A percentile compares a stretch with the other conserved stretches of the same genome.
These are phyloP conservation scores for Wickerhamomyces chaumierensis DNA, from an alignment of 805 yeast genomes.

Conservation along the genomic window DNA sequence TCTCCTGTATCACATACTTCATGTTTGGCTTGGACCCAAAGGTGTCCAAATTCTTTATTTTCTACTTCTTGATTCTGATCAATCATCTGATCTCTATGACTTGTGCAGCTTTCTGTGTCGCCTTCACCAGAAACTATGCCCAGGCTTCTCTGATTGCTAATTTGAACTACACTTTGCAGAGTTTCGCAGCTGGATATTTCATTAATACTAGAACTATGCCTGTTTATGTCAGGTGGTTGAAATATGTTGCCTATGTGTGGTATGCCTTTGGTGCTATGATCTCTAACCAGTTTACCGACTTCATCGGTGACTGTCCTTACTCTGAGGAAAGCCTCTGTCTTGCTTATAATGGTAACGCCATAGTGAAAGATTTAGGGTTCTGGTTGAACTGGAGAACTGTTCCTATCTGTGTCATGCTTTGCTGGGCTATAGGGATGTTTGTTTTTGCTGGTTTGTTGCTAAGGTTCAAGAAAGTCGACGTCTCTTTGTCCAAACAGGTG, in stretches of 20 bases:
- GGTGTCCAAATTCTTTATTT: conserved; percentile 41
- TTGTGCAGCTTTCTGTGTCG: conserved; percentile 32
- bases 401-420: conserved; percentile 50
- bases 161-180: conserved; percentile 33
- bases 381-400: conserved; percentile 52
- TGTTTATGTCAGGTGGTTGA: conserved; percentile 79
- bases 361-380: conserved; percentile 48
- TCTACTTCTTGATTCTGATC: conserved; percentile 46
- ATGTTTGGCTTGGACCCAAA: conserved; percentile 61
- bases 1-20: conserved; percentile 55
- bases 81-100: conserved; percentile 47
- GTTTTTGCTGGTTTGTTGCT: conserved; percentile 37
- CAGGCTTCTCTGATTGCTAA: conserved; percentile 15
- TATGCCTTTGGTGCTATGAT: conserved; percentile 62
- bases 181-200: conserved; percentile 75
- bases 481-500: conserved; percentile 15
- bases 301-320: conserved; percentile 46
- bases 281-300: conserved; percentile 56
- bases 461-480: conserved; percentile 26
- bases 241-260: conserved; percentile 68
- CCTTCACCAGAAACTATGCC: conserved; percentile 16
- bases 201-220: conserved; percentile 67
- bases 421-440: conserved; percentile 48
- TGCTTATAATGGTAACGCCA: conserved; percentile 42
- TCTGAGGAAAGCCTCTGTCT: conserved; percentile 22